These are phyloP conservation scores for Leucoagaricus sp. DNA, from an alignment of 1,284 basidiomycete species.

Conservation along the genomic window DNA sequence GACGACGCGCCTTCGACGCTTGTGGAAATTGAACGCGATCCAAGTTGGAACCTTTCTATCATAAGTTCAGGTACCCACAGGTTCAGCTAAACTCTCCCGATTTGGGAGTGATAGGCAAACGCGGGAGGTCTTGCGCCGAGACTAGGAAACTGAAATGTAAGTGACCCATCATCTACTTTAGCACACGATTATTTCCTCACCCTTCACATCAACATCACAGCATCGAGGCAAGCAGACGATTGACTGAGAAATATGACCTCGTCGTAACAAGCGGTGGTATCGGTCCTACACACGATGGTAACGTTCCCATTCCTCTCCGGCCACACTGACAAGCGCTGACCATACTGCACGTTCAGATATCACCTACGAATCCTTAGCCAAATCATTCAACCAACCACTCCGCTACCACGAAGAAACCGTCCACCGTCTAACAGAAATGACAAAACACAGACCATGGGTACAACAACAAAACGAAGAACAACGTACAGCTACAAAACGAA, in stretches of 20 bases:
- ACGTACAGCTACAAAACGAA: constrained; percentile 69
- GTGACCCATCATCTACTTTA: constrained; percentile 26
- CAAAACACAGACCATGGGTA: constrained; percentile 58
- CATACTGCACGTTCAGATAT: constrained; percentile 58
- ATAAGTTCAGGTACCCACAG: too few species aligned
- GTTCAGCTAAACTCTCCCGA: too few species aligned
- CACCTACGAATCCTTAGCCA: constrained; percentile 86
- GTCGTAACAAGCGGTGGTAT: constrained; percentile 88
- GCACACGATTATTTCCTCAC: constrained; percentile 1
- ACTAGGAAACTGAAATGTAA: constrained; percentile 88
- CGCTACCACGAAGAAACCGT: constrained; percentile 82
- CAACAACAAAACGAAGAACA: constrained; percentile 70
- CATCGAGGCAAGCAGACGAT: constrained; percentile 80
- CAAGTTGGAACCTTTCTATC: too few species aligned
- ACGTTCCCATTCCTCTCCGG: constrained; percentile 15
- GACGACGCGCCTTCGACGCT: too few species aligned
- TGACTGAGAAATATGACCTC: constrained; percentile 85
- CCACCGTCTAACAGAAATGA: constrained; percentile 71
- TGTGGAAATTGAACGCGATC: too few species aligned
- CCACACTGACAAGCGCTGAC: not conserved
- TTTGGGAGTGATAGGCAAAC: too few species aligned
- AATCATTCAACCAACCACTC: constrained; percentile 80
- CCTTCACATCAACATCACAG: constrained; percentile 48
- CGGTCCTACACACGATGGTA: constrained; percentile 86
- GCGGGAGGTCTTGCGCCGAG: too few species aligned